phyloP scores from a whole-genome alignment of 2,329 filamentous ascomycete species.

The Cercospora berteroae region DNA sequence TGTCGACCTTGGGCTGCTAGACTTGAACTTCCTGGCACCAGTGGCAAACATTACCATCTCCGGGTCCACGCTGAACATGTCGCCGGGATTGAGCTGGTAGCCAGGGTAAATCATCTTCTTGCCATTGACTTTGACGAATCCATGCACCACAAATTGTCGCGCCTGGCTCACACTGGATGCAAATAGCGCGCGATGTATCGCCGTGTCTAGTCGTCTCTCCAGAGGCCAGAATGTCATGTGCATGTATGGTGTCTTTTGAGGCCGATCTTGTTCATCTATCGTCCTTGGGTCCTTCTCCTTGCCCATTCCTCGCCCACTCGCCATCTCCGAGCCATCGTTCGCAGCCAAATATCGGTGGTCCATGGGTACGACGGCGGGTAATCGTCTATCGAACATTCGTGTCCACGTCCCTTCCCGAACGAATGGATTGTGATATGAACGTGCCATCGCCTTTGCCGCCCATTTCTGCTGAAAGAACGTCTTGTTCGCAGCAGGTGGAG shows the following conservation, averaged over 20 bases:
- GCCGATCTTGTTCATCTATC: slow-evolving; percentile 23
- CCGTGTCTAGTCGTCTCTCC: slow-evolving; percentile 89
- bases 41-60: slow-evolving; percentile 87
- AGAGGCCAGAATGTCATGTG: slow-evolving; percentile 92
- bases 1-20: slow-evolving; percentile 29
- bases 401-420: slow-evolving; percentile 91
- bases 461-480: slow-evolving; percentile 99
- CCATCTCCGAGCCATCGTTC: slow-evolving; percentile 78
- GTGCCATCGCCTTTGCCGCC: slow-evolving; percentile 77
- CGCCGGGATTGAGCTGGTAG: slow-evolving; percentile 92
- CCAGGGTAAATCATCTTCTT: slow-evolving; percentile 94
- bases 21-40: slow-evolving; percentile 56
- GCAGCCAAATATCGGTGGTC: slow-evolving; percentile 73
- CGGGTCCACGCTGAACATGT: slow-evolving; percentile 94
- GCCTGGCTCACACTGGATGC: slow-evolving; percentile 91
- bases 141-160: slow-evolving; percentile 89
- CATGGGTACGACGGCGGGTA: slow-evolving; percentile 84
- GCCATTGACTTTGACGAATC: slow-evolving; percentile 91
- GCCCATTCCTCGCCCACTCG: slow-evolving; percentile 79
- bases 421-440: slow-evolving; percentile 92
- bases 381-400: slow-evolving; percentile 81
- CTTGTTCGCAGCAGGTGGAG: slow-evolving; percentile 45
- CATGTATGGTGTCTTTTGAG: slow-evolving; percentile 76
- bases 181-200: slow-evolving; percentile 89
- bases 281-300: slow-evolving; percentile 40